Evolutionary conservation across 768 basidiomycete genomes (phyloP), one percentile per base, ranked within the genome.

Genomic region (Mycena olivaceomarginata): DNA sequence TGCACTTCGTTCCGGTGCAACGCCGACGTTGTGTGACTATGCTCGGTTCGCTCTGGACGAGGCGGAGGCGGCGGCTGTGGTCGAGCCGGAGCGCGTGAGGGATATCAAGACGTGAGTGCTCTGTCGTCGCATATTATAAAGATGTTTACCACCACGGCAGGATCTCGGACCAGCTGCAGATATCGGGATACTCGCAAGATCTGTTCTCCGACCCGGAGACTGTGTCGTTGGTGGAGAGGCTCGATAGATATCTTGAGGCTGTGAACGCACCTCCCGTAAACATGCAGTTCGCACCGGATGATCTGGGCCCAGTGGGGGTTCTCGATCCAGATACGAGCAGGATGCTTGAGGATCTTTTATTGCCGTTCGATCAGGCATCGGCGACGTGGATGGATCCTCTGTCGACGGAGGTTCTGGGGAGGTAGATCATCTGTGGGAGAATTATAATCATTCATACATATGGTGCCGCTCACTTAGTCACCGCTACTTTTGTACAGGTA

Each of bases 41-140:
- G 59, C 45, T n/a, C 20, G 2, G 20, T 71, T 71, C 13, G 60
- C 70, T 10, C 46, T 71, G 20, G 45, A 51, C 9, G 46, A 71
- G 20, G 62, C 48, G 8, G 70, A 71, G 39, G 46, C 31, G n/a
- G 22, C 37, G 46, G 16, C 31, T 4, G 45, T 48, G 13, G 45
- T 66, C 5, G 65, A 66, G 25, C 65, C 65, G 22, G 65, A 66
- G 15, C 39, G 46, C 11, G 22, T 63, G 25, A 45, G 37, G 11
- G 70, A 71, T 10, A 45, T 71, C 2, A 6, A 46, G 39, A 71
- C 70, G 70, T 71, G 39, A 46, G 65, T 48, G 31, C 31, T 31
- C 31, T 31, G 31, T 4, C 31, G 31, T 31, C 4, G 31, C 2
- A 4, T 31, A 31, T 31, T 2, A 16, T 53, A 2, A 8, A 9